A percentile compares a stretch with the other conserved stretches of the same genome.
Conservation (phyloP, 2,329 filamentous ascomycete genomes). For the Domatiomyces catenatus region DNA sequence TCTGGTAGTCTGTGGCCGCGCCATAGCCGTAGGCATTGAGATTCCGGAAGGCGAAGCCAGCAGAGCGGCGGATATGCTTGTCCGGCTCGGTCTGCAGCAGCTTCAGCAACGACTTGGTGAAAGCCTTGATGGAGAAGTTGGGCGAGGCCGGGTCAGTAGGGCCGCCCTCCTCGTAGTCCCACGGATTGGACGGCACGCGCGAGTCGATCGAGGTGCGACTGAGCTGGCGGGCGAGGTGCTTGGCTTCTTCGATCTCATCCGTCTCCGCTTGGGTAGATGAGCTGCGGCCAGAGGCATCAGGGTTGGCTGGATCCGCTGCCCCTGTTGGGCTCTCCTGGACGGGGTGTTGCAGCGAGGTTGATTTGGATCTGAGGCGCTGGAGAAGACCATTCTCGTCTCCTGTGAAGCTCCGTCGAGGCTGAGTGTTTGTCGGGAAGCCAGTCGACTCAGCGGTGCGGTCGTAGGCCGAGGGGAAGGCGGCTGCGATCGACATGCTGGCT, state of each 20-base stretch:
- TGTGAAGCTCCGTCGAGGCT: background rate
- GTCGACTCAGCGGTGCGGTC: conserved; percentile 1
- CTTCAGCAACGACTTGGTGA: conserved; percentile 33
- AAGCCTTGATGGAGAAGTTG: conserved; percentile 32
- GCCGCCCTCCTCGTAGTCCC: conserved; percentile 18
- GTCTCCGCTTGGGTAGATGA: conserved; percentile 7
- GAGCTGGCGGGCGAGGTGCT: conserved; percentile 14
- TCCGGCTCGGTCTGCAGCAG: conserved; percentile 25
- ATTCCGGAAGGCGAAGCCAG: conserved; percentile 27
- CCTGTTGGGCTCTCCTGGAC: background rate
- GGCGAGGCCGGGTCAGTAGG: conserved; percentile 30
- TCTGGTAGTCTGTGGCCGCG: conserved; percentile 24
- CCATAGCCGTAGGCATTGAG: conserved; percentile 27
- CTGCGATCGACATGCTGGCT: conserved; percentile 4
- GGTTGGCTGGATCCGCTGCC: background rate
- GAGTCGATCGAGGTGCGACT: conserved; percentile 9
- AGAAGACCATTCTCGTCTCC: background rate
- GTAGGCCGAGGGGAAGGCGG: conserved; percentile 1
- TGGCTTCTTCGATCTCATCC: conserved; percentile 7
- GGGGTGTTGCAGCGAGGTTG: background rate
- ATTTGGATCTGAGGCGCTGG: background rate
- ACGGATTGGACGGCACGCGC: conserved; percentile 6
- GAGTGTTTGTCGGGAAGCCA: background rate
- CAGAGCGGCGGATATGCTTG: conserved; percentile 24
- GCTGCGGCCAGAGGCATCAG: conserved; percentile 6